A percentile compares a stretch with the other conserved stretches of the same genome.
Evolutionary conservation across 345 rosid genomes (phyloP).

Genomic region (Bruguiera sexangula): DNA sequence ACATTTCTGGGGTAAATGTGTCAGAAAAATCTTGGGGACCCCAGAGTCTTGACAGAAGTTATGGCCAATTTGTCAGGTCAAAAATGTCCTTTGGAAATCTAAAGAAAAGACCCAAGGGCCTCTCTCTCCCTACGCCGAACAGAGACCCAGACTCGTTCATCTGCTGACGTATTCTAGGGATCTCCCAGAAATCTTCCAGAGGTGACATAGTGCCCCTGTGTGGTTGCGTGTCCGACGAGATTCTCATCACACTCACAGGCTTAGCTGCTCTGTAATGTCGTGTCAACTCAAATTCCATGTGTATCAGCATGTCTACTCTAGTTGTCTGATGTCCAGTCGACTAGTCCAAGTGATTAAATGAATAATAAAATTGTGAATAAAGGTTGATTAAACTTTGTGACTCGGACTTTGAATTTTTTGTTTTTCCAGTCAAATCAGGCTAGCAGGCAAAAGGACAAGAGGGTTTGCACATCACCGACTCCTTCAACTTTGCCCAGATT

Average conservation of each 20-base stretch:
- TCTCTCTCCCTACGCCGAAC: neutral
- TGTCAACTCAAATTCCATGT: no score
- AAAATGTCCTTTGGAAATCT: neutral
- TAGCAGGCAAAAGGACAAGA: neutral
- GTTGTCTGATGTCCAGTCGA: no score
- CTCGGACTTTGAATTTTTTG: neutral
- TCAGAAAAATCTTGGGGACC: no score
- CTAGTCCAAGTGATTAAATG: no score
- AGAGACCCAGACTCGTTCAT: neutral
- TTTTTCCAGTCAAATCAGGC: neutral
- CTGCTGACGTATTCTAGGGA: constrained; percentile 7
- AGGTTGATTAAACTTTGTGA: constrained; percentile 3
- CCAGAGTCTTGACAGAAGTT: no score
- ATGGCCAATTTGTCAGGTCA: no score
- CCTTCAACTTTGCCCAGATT: neutral
- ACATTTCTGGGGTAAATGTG: no score
- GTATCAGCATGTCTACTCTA: no score
- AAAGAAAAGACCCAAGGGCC: neutral
- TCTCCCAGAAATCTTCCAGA: constrained; percentile 6
- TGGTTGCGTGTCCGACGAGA: no score
- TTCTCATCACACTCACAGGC: no score
- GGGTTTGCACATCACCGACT: neutral
- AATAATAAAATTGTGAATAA: no score
- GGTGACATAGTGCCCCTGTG: neutral
- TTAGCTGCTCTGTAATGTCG: no score